Evolutionary conservation across 768 basidiomycete genomes (phyloP), one percentile per base, ranked within the genome.

Genomic region (Trametes elegans): DNA sequence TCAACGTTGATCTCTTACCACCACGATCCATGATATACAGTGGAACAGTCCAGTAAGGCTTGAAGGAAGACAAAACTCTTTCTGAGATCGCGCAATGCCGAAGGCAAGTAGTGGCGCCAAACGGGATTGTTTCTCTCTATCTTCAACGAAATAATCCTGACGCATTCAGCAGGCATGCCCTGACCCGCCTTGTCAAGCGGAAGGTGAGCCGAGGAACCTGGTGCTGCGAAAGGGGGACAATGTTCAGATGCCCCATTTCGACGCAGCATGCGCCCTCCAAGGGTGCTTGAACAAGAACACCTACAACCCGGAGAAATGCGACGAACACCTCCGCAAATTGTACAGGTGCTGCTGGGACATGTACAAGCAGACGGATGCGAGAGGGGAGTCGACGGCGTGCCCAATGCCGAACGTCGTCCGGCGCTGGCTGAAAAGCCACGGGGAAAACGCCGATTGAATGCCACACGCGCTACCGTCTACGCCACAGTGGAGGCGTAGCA

Each of bases 321-420:
- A 83, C 38, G 63, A 69, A 8, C 65, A 76, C 10, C 63, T 88
- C 19, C 71, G 77, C 46, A 73, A 69, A 21, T 74, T 90, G 16
- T 89, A 89, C 63, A 53, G 63, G 53, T 89, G 88, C 59, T 90
- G 88, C 62, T 71, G 77, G 39, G 51, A 64, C 24, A 79, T 88
- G 75, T 84, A 88, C 66, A 71, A 76, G 5, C 47, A 58, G 19
- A 73, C 71, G 4, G 69, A 70, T 1, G 71, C 58, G 9, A 66
- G 73, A 31, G 75, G 68, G 9, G 72, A 77, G 54, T 83, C 84
- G 3, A 82, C 83, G 0, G 82, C 84, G 0, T 90, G 87, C 68
- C 87, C 87, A 0, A 73, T 75, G 61, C 73, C 71, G 21, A 68
- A 55, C 27, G 80, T 82, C 4, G 73, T 88, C 2, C 70, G 74